Evolutionary conservation across 352 stramenopile genomes (phyloP).

Genomic region (Saprolegnia diclina): DNA sequence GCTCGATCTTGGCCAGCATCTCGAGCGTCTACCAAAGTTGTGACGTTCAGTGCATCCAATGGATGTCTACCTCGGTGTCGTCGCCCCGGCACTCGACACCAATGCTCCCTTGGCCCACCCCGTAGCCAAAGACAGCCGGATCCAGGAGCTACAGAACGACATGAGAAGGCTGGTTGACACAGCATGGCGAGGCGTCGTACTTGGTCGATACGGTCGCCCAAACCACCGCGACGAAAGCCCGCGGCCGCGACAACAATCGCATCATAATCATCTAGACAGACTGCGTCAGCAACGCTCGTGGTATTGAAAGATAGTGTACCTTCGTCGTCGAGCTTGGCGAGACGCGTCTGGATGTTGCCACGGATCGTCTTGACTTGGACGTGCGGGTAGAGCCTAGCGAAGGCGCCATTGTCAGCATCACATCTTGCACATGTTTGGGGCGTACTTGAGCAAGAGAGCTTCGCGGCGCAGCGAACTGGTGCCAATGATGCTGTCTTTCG

Average conservation of each 20-base stretch:
- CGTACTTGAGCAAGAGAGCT: conserved; percentile 45
- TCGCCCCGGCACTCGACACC: conserved; percentile 74
- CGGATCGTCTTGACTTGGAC: conserved; percentile 80
- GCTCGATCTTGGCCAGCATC: conserved; percentile 70
- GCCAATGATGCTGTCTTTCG: conserved; percentile 63
- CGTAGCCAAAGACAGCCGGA: conserved; percentile 67
- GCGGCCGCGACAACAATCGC: conserved; percentile 83
- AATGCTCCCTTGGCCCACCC: conserved; percentile 81
- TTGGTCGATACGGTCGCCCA: conserved; percentile 70
- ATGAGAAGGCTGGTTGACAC: background rate
- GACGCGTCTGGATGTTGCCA: conserved; percentile 83
- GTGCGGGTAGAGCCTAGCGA: conserved; percentile 47
- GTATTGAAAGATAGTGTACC: conserved; percentile 2
- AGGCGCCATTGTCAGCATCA: background rate
- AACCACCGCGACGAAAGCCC: conserved; percentile 65
- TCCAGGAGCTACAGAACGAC: conserved; percentile 41
- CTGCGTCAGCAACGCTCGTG: background rate
- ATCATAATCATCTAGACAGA: conserved; percentile 59
- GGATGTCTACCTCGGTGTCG: conserved; percentile 42
- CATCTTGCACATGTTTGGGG: background rate
- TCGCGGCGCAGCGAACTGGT: conserved; percentile 81
- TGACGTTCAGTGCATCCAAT: conserved; percentile 14
- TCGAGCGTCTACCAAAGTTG: conserved; percentile 42
- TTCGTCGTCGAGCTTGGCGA: conserved; percentile 78
- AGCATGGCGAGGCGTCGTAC: conserved; percentile 23